Conservation (phyloP, 1,284 basidiomycete genomes). For the Ganoderma sinense region DNA sequence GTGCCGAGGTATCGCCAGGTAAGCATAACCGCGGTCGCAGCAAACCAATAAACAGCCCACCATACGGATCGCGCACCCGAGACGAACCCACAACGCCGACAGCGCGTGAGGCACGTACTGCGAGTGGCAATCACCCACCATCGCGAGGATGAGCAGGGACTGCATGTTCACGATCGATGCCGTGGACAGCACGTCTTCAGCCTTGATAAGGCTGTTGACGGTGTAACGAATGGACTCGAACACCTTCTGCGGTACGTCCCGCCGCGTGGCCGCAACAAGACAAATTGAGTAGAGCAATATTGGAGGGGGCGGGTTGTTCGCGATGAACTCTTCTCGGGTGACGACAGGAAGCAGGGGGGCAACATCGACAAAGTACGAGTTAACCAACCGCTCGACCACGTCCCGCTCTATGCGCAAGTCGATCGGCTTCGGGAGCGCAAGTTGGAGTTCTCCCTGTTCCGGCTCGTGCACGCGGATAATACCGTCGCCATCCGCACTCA, state of each 20-base stretch:
- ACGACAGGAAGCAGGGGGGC: constrained; percentile 90
- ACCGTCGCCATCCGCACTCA: constrained; percentile 85
- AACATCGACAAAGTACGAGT: constrained; percentile 89
- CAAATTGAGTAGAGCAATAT: constrained; percentile 93
- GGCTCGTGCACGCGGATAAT: constrained; percentile 87
- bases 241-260: constrained; percentile 84
- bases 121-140: constrained; percentile 83
- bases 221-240: constrained; percentile 87
- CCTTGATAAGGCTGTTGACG: constrained; percentile 87
- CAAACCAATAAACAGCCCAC: constrained; percentile 49
- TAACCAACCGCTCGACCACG: constrained; percentile 84
- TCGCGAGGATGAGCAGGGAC: constrained; percentile 83
- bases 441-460: constrained; percentile 57
- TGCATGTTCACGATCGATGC: constrained; percentile 91
- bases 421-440: constrained; percentile 62
- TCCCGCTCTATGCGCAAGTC: constrained; percentile 80
- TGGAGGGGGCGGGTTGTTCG: constrained; percentile 75
- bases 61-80: constrained; percentile 87
- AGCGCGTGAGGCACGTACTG: constrained; percentile 80
- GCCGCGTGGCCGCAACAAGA: constrained; percentile 86
- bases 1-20: constrained; percentile 27
- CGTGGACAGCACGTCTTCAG: constrained; percentile 90
- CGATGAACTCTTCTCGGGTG: constrained; percentile 87
- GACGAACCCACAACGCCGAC: constrained; percentile 79
- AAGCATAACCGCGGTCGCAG: constrained; percentile 25